Percentiles rank a stretch among this genome's conserved stretches.
Evolutionary conservation across 106 monocot genomes (phyloP).

Genomic region (Dendrobium chrysotoxum): DNA sequence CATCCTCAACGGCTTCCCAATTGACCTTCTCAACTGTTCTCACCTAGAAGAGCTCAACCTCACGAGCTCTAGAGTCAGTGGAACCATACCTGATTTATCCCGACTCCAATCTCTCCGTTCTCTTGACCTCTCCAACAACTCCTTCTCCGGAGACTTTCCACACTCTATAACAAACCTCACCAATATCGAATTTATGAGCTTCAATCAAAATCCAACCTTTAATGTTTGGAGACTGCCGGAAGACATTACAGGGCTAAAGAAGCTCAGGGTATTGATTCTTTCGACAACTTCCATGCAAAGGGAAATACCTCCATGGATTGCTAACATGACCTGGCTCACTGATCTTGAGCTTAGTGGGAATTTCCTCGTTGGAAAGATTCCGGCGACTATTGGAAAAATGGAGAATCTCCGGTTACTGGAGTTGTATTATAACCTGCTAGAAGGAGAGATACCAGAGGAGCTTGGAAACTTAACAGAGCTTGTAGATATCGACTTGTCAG

Average conservation of each 20-base stretch:
- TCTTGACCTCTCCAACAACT: slow-evolving; percentile 73
- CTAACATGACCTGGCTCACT: slow-evolving; percentile 84
- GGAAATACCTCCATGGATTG: slow-evolving; percentile 70
- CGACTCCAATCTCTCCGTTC: slow-evolving; percentile 34
- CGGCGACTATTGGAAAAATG: slow-evolving; percentile 56
- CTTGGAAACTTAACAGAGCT: slow-evolving; percentile 72
- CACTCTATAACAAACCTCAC: slow-evolving; percentile 62
- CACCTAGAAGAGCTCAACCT: slow-evolving; percentile 61
- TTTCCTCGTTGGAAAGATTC: slow-evolving; percentile 58
- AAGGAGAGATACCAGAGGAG: slow-evolving; percentile 61
- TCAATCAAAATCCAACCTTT: slow-evolving; percentile 81
- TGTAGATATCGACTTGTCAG: slow-evolving; percentile 71
- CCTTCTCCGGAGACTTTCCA: slow-evolving; percentile 72
- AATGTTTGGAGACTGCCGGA: slow-evolving; percentile 56
- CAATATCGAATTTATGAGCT: slow-evolving; percentile 51
- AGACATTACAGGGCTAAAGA: slow-evolving; percentile 33
- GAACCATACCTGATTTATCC: slow-evolving; percentile 68
- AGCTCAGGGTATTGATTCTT: slow-evolving; percentile 60
- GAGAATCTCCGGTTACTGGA: slow-evolving; percentile 61
- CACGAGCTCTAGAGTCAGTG: slow-evolving; percentile 40
- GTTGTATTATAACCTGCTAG: slow-evolving; percentile 75
- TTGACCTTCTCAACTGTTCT: slow-evolving; percentile 56
- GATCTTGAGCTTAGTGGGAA: slow-evolving; percentile 86
- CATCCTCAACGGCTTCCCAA: slow-evolving; percentile 50
- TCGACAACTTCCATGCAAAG: slow-evolving; percentile 73